A percentile compares a stretch with the other conserved stretches of the same genome.
phyloP scores from a whole-genome alignment of 768 basidiomycete genomes.

The Suillus fuscotomentosus region DNA sequence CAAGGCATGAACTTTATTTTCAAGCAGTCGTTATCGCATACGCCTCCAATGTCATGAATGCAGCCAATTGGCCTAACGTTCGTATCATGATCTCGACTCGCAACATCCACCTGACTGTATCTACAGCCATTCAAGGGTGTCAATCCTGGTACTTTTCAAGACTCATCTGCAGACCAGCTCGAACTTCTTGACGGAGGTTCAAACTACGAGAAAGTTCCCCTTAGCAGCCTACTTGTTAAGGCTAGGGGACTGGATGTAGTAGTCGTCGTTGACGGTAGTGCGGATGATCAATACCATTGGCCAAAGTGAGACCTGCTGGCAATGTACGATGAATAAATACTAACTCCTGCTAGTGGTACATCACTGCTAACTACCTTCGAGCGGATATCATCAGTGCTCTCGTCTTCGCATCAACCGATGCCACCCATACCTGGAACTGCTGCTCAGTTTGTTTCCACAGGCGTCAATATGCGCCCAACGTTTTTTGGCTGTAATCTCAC shows the following conservation, averaged over 20 bases:
- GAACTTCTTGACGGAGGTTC: slow-evolving; percentile 72
- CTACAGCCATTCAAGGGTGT: slow-evolving; percentile 51
- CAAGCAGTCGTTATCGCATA: slow-evolving; percentile 44
- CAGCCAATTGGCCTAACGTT: slow-evolving; percentile 64
- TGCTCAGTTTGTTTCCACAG: slow-evolving; percentile 53
- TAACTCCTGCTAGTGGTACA: slow-evolving; percentile 44
- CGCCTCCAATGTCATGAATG: slow-evolving; percentile 45
- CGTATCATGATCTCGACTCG: slow-evolving; percentile 9
- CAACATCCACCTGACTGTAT: slow-evolving; percentile 7
- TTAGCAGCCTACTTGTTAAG: slow-evolving; percentile 69
- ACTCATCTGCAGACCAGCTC: slow-evolving; percentile 50
- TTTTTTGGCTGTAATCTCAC: slow-evolving; percentile 77
- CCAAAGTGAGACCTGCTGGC: slow-evolving; percentile 51
- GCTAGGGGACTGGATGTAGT: slow-evolving; percentile 71
- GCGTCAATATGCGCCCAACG: slow-evolving; percentile 65
- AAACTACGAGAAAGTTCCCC: slow-evolving; percentile 69
- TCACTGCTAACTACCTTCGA: slow-evolving; percentile 43
- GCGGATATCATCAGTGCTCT: slow-evolving; percentile 44
- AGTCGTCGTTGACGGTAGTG: slow-evolving; percentile 68
- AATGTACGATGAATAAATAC: background rate
- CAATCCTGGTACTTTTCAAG: slow-evolving; percentile 47
- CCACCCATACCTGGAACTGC: slow-evolving; percentile 59
- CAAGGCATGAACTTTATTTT: slow-evolving; percentile 49
- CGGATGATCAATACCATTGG: slow-evolving; percentile 59
- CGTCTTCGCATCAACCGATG: slow-evolving; percentile 54